These are phyloP conservation scores for Candida insectalens DNA, from an alignment of 805 yeast genomes.

Conservation along the genomic window DNA sequence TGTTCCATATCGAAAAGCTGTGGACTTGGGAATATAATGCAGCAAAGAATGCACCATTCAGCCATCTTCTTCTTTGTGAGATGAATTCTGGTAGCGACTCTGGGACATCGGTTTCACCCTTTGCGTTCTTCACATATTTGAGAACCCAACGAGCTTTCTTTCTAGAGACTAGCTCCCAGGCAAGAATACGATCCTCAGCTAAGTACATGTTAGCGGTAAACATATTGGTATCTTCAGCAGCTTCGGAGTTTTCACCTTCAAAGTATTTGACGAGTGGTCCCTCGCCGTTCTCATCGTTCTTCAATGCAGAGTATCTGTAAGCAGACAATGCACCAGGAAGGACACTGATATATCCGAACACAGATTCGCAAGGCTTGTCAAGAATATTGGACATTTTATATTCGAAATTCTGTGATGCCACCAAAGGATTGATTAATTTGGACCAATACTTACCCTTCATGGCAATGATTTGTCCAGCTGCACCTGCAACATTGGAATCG, in stretches of 20 bases:
- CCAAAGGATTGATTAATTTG: slow-evolving; percentile 79
- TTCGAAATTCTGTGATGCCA: slow-evolving; percentile 94
- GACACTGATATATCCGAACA: slow-evolving; percentile 87
- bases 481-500: slow-evolving; percentile 97
- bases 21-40: slow-evolving; percentile 84
- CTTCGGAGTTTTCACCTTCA: slow-evolving; percentile 59
- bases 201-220: slow-evolving; percentile 95
- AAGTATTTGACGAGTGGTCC: slow-evolving; percentile 88
- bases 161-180: slow-evolving; percentile 94
- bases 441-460: slow-evolving; percentile 86
- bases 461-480: slow-evolving; percentile 95
- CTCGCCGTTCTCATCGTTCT: slow-evolving; percentile 79
- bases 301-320: slow-evolving; percentile 79
- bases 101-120: slow-evolving; percentile 96
- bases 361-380: slow-evolving; percentile 89
- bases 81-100: slow-evolving; percentile 91
- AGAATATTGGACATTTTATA: slow-evolving; percentile 94
- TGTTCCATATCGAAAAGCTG: slow-evolving; percentile 80
- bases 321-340: slow-evolving; percentile 96
- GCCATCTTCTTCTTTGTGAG: slow-evolving; percentile 96
- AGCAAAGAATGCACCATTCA: slow-evolving; percentile 96
- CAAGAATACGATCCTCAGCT: slow-evolving; percentile 92
- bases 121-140: slow-evolving; percentile 85
- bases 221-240: slow-evolving; percentile 44
- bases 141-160: slow-evolving; percentile 76